These are phyloP conservation scores for Xylaria sp. DNA, from an alignment of 2,329 filamentous ascomycete genomes.

Conservation along the genomic window DNA sequence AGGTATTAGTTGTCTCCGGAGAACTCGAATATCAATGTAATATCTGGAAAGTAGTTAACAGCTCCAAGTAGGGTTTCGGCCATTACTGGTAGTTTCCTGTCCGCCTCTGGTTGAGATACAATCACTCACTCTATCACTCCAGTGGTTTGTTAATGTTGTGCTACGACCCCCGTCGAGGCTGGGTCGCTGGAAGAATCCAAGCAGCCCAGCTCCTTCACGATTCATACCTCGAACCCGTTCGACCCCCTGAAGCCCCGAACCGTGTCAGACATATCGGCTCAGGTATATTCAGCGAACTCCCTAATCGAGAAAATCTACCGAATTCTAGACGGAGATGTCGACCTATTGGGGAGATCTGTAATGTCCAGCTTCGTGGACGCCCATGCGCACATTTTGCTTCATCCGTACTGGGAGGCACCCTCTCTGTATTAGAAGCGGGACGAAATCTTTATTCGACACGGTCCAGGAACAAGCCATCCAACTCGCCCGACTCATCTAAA, in stretches of 20 bases:
- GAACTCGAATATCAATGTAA: not conserved
- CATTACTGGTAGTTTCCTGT: not conserved
- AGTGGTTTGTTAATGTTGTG: not conserved
- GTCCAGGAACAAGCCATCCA: too few species aligned
- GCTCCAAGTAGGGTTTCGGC: not conserved
- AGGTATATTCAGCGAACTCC: not conserved
- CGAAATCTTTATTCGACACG: not conserved
- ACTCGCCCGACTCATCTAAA: too few species aligned
- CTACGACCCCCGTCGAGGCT: not conserved
- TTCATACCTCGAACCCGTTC: not conserved
- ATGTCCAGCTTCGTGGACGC: not conserved
- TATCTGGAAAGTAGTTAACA: not conserved
- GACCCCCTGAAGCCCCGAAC: too few species aligned
- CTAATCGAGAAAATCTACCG: not conserved
- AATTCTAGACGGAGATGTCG: not conserved
- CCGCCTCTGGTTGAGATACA: not conserved
- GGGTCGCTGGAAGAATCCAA: not conserved
- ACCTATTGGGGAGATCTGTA: not conserved
- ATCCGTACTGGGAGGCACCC: not conserved
- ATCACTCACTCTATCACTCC: not conserved
- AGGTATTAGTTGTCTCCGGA: not conserved
- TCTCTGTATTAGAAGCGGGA: not conserved
- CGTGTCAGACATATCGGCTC: not conserved
- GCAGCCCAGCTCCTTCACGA: not conserved
- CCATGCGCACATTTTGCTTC: not conserved